Conservation (phyloP, 495 filamentous ascomycete species). For the Aspergillus panamensis region DNA sequence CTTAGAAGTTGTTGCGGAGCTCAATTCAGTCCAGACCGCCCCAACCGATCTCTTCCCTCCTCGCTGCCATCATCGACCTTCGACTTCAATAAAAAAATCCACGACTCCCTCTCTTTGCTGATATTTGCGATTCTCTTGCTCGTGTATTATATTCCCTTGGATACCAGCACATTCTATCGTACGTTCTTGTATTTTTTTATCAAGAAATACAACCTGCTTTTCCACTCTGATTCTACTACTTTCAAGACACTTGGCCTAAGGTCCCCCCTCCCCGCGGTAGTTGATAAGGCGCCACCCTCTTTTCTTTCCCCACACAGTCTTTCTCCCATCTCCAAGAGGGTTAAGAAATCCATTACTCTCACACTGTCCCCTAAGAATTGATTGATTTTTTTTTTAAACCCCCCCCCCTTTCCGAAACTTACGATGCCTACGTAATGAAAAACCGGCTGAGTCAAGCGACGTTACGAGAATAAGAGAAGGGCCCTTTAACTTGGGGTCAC, state of each 20-base stretch:
- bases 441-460: background rate
- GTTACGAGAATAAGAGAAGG: background rate
- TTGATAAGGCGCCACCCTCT: background rate
- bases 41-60: background rate
- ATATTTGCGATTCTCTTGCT: too few species aligned
- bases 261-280: background rate
- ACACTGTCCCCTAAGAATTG: too few species aligned
- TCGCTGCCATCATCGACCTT: too few species aligned
- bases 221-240: background rate
- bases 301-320: background rate
- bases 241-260: background rate
- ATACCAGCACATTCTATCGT: background rate
- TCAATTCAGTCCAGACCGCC: background rate
- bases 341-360: too few species aligned
- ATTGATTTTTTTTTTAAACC: too few species aligned
- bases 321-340: background rate
- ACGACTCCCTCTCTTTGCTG: too few species aligned
- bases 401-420: background rate
- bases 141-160: background rate
- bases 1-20: too few species aligned
- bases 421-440: constrained; percentile 1
- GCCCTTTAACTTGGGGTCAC: too few species aligned
- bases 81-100: too few species aligned
- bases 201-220: background rate
- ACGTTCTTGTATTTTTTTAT: background rate